Percentiles rank a stretch among this genome's conserved stretches.
These are phyloP conservation scores for Cornus suecica DNA, from an alignment of 148 eudicot species.

Conservation along the genomic window DNA sequence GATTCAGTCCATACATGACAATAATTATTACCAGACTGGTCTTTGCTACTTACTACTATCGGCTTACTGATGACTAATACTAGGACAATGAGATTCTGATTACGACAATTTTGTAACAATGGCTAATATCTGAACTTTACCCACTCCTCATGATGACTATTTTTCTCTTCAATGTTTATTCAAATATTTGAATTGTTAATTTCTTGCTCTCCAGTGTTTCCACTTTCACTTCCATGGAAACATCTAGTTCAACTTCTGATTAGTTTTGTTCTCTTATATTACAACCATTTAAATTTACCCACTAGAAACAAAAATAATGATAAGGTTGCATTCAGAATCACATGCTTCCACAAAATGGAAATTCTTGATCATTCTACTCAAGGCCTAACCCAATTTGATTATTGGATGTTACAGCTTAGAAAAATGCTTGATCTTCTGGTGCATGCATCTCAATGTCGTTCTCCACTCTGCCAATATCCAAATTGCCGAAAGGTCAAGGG, in stretches of 20 bases:
- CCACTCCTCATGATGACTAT: background rate
- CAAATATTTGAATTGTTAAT: background rate
- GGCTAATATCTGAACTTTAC: background rate
- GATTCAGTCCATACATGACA: background rate
- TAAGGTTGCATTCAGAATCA: background rate
- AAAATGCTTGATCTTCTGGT: slow-evolving; percentile 95
- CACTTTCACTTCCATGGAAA: background rate
- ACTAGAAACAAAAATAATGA: background rate
- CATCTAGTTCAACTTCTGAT: background rate
- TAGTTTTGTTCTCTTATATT: background rate
- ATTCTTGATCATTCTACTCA: background rate
- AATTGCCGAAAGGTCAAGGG: slow-evolving; percentile 87
- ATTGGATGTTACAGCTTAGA: slow-evolving; percentile 58
- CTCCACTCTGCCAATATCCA: slow-evolving; percentile 65
- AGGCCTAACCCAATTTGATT: slow-evolving; percentile 4
- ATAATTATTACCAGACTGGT: background rate
- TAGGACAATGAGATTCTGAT: background rate
- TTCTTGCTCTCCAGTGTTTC: background rate
- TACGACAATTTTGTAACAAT: too few relatives aligned
- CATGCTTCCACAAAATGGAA: background rate
- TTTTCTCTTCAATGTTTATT: background rate
- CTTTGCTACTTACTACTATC: background rate
- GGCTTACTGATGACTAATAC: background rate
- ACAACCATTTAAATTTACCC: background rate
- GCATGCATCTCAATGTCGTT: slow-evolving; percentile 89